Conservation (phyloP, 2,329 filamentous ascomycete species). For the Ceratocystis albifundus region DNA sequence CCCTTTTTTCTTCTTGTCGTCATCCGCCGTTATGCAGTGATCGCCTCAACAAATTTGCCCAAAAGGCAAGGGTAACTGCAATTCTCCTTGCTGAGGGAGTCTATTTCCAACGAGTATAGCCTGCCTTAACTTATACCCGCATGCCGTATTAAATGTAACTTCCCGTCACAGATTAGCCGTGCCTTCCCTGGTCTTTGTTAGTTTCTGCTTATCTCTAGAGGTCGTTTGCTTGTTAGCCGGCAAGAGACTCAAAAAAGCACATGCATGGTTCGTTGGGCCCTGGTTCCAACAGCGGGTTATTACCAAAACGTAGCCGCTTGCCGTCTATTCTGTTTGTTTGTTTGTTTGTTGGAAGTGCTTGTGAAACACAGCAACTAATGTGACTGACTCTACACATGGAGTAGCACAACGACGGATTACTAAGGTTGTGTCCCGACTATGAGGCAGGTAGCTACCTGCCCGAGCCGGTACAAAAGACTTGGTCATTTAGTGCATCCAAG, state of each 20-base stretch:
- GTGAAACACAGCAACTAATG: not conserved
- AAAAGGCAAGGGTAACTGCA: too few species aligned
- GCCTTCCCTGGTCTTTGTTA: not conserved
- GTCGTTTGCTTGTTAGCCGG: not conserved
- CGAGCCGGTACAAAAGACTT: too few species aligned
- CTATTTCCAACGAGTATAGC: too few species aligned
- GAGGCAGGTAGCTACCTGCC: not conserved
- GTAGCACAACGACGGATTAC: not conserved
- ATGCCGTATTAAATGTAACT: not conserved
- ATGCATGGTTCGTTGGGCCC: not conserved
- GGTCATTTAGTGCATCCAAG: too few species aligned
- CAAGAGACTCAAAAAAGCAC: not conserved
- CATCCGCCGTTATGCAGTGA: too few species aligned
- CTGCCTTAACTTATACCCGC: not conserved
- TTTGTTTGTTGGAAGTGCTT: not conserved
- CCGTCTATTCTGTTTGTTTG: not conserved
- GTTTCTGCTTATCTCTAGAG: not conserved
- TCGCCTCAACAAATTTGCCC: too few species aligned
- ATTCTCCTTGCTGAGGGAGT: too few species aligned
- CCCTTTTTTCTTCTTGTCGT: too few species aligned
- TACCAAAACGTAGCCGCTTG: not conserved
- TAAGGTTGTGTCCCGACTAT: not conserved
- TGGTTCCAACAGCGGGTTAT: not conserved
- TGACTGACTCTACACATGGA: not conserved
- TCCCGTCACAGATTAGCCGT: not conserved